Percentiles rank a stretch among this genome's conserved stretches.
phyloP scores from a whole-genome alignment of 2,329 filamentous ascomycete genomes.

The Trichoderma koningiopsis region DNA sequence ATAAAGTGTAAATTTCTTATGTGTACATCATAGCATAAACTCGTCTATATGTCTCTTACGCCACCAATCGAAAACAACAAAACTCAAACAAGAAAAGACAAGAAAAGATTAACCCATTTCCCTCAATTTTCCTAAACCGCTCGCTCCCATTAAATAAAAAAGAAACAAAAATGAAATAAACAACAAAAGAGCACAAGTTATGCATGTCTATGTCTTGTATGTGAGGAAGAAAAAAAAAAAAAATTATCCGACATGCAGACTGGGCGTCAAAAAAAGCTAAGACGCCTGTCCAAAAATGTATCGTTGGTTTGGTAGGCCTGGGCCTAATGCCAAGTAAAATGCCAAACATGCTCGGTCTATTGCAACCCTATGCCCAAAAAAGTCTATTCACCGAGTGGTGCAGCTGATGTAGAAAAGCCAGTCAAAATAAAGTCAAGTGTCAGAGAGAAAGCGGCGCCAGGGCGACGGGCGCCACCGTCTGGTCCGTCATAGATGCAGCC shows the following conservation, averaged over 20 bases:
- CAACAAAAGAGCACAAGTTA: neutral
- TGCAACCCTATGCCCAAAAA: constrained; percentile 5
- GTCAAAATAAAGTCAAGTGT: neutral
- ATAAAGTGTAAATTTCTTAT: neutral
- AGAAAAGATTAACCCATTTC: neutral
- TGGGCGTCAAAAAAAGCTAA: neutral
- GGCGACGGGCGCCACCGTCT: neutral
- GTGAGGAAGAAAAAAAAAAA: neutral
- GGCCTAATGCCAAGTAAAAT: constrained; percentile 8
- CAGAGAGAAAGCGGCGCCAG: neutral
- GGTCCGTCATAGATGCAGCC: neutral
- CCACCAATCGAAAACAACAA: constrained; percentile 9
- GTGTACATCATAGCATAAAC: constrained; percentile 4
- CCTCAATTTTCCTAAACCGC: constrained; percentile 18
- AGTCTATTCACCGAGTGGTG: constrained; percentile 17
- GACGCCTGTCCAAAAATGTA: constrained; percentile 8
- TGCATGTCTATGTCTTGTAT: constrained; percentile 16
- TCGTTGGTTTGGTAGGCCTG: neutral
- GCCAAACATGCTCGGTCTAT: constrained; percentile 13
- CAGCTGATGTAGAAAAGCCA: constrained; percentile 5
- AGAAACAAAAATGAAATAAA: neutral
- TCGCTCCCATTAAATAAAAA: constrained; percentile 7
- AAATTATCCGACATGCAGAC: neutral
- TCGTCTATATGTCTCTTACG: constrained; percentile 21
- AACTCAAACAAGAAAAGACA: neutral